Base-by-base conservation (phyloP, 768 basidiomycete genomes). In the Aureoboletus auriporus region DNA sequence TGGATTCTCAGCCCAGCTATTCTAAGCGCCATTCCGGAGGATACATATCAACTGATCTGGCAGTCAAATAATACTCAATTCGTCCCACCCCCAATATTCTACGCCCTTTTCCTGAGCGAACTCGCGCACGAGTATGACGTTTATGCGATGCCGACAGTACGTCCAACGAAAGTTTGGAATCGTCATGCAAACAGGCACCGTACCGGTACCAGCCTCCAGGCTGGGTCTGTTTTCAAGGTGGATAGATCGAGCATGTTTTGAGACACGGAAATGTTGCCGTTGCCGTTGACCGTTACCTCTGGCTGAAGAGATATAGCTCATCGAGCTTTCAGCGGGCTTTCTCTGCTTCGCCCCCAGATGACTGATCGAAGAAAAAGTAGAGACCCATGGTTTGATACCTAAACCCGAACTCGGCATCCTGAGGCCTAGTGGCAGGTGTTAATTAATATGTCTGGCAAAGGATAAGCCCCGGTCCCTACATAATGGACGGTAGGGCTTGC, bases 341-440 rank as follows among this genome's bases (percentile, higher is more conserved):
- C 59, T 75, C 26, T 72, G 72, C n/a, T 71, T 33, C 33, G 20
- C 33, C 33, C 11, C 65, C 71, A 1, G 64, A 72, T 8, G 75
- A n/a, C n/a, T n/a, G n/a, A n/a, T n/a, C n/a, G n/a, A n/a, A 31
- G 67, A 73, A 49, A 64, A 69, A 30, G 69, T 71, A 5, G 66
- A 67, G 8, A 63, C 64, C 11, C 61, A 71, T 44, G 71, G 70
- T 7, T 46, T 72, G 49, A 75, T 71, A 46, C 69, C 72, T 8
- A 76, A 75, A 52, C 75, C 73, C 0, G 72, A 75, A 52, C 62
- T 76, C 13, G 72, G 73, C 3, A 72, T 75, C 17, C 74, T n/a
- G n/a, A n/a, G n/a, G n/a, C n/a, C n/a, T n/a, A n/a, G n/a, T n/a
- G n/a, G n/a, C n/a, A n/a, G n/a, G n/a, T n/a, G n/a, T n/a, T n/a